Evolutionary conservation across 1,284 basidiomycete species (phyloP), one percentile per base, ranked within the genome.

Genomic region (Cryptococcus floricola): DNA sequence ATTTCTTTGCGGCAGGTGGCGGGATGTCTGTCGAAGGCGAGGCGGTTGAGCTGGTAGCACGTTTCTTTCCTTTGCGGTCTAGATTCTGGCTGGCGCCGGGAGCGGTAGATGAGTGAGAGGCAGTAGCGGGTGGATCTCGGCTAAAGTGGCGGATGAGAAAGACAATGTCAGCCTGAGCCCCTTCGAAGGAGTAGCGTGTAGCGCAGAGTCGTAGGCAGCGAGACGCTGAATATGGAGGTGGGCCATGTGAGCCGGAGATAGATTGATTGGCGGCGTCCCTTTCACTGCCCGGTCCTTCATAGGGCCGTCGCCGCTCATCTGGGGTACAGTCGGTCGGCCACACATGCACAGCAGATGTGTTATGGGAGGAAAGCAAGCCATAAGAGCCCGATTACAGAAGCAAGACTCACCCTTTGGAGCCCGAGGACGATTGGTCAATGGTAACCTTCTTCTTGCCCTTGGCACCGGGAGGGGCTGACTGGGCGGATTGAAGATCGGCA

Each of bases 21-120:
- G 44, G 31, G 7, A 57, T 52, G 13, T 23, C 45, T 18, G 38
- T 18, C 9, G 58, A 25, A 14, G 39, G n/a, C 19, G 52, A 42
- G 10, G 44, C 28, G n/a, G 59, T 57, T 16, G 62, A 61, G 38
- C 54, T 60, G 27, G 50, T 42, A 4, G 69, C 74, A 45, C 67
- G 63, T 47, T 71, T 73, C 61, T 75, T 75, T 50, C 72, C 74
- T 57, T 75, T 73, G 48, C 63, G 65, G 54, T 75, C 73, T 42
- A 10, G 10, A 10, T 6, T 34, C 31, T 34, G 31, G 31, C 31
- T 34, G 7, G 31, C 7, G 6, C 31, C 31, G 55, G 51, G 42
- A 19, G 52, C 47, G 7, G 48, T 50, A 10, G 53, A 34, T 12
- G 56, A 39, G 9, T 54, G 46, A 25, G 56, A 42, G 8, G 48